phyloP scores from a whole-genome alignment of 2,329 filamentous ascomycete species.

The Xylaria hypoxylon region DNA sequence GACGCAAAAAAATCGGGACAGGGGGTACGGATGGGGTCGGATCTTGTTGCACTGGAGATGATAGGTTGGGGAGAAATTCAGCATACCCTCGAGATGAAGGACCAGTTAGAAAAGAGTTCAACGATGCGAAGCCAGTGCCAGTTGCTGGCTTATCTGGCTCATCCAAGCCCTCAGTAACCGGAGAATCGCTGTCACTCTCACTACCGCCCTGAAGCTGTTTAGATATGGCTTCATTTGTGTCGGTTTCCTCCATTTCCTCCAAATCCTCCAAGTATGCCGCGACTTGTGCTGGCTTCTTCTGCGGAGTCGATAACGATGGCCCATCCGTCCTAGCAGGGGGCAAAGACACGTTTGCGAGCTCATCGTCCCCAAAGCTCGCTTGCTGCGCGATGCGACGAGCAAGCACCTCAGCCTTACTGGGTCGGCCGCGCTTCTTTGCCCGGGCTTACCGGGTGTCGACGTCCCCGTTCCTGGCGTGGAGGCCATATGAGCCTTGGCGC shows the following conservation, averaged over 20 bases:
- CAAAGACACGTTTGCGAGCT: slow-evolving; percentile 47
- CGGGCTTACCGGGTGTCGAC: slow-evolving; percentile 19
- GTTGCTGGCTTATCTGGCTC: slow-evolving; percentile 2
- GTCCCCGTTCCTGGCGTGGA: slow-evolving; percentile 24
- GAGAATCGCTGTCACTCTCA: slow-evolving; percentile 22
- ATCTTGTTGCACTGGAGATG: slow-evolving; percentile 22
- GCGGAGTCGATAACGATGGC: slow-evolving; percentile 56
- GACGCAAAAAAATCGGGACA: slow-evolving; percentile 35
- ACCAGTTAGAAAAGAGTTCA: slow-evolving; percentile 21
- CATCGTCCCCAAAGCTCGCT: slow-evolving; percentile 37
- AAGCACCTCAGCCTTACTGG: slow-evolving; percentile 47
- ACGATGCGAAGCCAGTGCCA: slow-evolving; percentile 12
- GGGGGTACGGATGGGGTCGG: slow-evolving; percentile 11
- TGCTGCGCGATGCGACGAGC: slow-evolving; percentile 43
- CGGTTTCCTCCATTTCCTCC: slow-evolving; percentile 48
- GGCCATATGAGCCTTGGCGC: slow-evolving; percentile 35
- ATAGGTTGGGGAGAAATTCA: slow-evolving; percentile 30
- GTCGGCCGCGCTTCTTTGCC: slow-evolving; percentile 45
- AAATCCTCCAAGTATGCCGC: slow-evolving; percentile 40
- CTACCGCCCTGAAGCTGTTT: slow-evolving; percentile 44
- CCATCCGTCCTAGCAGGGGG: slow-evolving; percentile 49
- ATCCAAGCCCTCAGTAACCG: slow-evolving; percentile 11
- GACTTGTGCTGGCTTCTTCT: slow-evolving; percentile 48
- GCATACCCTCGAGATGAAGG: slow-evolving; percentile 38
- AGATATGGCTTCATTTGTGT: slow-evolving; percentile 46